Conservation (phyloP, 2,329 filamentous ascomycete genomes). For the Hypoxylon rubiginosum region DNA sequence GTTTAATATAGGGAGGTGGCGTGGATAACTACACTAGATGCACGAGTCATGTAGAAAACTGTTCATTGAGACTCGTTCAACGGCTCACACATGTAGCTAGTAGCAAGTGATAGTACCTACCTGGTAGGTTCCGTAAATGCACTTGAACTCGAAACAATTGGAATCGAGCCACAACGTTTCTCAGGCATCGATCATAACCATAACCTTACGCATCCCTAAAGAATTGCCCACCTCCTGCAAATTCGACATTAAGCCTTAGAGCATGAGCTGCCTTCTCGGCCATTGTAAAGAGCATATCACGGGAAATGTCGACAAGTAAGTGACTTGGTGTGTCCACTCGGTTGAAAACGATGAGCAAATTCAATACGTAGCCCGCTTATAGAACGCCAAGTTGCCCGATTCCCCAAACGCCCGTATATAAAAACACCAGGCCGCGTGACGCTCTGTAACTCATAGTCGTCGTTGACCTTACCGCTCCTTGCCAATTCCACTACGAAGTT, state of each 20-base stretch:
- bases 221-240: too few species aligned
- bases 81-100: background rate
- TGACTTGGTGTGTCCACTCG: background rate
- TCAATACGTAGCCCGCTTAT: background rate
- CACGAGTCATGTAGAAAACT: background rate
- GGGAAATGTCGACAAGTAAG: background rate
- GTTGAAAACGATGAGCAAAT: background rate
- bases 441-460: too few species aligned
- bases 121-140: too few species aligned
- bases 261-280: background rate
- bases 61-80: background rate
- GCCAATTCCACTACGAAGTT: too few species aligned
- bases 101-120: too few species aligned
- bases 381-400: background rate
- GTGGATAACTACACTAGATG: slow-evolving; percentile 5
- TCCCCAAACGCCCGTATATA: background rate
- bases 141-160: too few species aligned
- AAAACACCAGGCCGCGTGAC: background rate
- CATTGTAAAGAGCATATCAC: background rate
- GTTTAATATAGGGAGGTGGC: background rate
- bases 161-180: too few species aligned
- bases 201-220: too few species aligned
- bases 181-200: too few species aligned
- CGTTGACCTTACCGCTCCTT: background rate
- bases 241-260: too few species aligned